Percentiles rank a stretch among this genome's conserved stretches.
These are phyloP conservation scores for Fusarium sp. DNA, from an alignment of 2,329 filamentous ascomycete genomes.

Conservation along the genomic window DNA sequence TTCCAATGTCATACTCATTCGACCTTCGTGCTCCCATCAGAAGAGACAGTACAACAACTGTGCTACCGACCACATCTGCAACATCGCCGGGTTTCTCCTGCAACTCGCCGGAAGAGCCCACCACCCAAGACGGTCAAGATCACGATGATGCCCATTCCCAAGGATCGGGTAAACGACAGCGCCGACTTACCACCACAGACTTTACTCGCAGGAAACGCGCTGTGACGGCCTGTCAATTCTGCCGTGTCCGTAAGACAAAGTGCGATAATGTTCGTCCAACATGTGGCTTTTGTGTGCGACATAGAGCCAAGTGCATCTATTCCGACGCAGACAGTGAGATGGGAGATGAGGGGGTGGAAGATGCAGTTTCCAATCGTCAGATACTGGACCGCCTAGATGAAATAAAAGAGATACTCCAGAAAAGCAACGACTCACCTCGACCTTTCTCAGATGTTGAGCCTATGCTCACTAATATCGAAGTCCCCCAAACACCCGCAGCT, in stretches of 20 bases:
- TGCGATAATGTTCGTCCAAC: constrained; percentile 26
- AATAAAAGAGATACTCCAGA: constrained; percentile 11
- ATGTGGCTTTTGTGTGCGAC: constrained; percentile 23
- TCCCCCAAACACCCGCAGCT: not conserved
- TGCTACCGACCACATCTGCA: not conserved
- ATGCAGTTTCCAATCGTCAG: constrained; percentile 1
- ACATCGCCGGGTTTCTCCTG: not conserved
- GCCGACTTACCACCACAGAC: not conserved
- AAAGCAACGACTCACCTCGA: not conserved
- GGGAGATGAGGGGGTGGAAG: not conserved
- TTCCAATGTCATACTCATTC: not conserved
- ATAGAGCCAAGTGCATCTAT: constrained; percentile 14
- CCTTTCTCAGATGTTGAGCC: not conserved
- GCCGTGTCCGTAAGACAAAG: constrained; percentile 24
- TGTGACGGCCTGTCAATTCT: constrained; percentile 23
- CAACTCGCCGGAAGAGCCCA: not conserved
- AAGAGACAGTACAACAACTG: not conserved
- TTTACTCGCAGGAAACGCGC: constrained; percentile 22
- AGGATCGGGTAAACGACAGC: not conserved
- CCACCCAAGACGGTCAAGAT: not conserved
- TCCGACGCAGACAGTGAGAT: not conserved
- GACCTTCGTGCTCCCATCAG: not conserved
- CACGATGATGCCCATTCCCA: not conserved
- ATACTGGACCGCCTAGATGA: constrained; percentile 5
- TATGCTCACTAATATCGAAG: not conserved